Percentiles rank a stretch among this genome's conserved stretches.
These are phyloP conservation scores for Trametes punicea DNA, from an alignment of 768 basidiomycete genomes.

Conservation along the genomic window DNA sequence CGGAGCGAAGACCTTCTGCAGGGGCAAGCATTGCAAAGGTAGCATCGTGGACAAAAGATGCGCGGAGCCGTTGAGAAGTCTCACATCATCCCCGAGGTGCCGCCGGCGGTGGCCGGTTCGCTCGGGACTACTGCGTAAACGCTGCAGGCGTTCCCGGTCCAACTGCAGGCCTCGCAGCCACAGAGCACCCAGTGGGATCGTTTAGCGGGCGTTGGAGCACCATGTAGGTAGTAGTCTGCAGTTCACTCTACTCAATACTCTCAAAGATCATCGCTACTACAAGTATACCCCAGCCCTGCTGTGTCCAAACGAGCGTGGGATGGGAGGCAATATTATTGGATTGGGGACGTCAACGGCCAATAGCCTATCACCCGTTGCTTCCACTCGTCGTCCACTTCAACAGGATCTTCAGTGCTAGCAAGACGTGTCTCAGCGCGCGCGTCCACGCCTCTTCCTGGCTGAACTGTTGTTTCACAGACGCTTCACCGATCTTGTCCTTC, in stretches of 20 bases:
- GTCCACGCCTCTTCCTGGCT: constrained; percentile 97
- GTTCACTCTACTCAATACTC: too few relatives aligned
- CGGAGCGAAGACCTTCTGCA: background rate
- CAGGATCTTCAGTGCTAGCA: constrained; percentile 84
- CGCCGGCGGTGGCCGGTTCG: constrained; percentile 3
- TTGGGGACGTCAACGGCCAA: too few relatives aligned
- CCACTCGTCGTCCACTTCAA: constrained; percentile 86
- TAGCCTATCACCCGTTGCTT: constrained; percentile 59
- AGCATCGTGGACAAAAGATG: background rate
- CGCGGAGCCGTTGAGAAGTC: constrained; percentile 1
- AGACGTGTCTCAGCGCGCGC: constrained; percentile 84
- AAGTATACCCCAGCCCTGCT: too few relatives aligned
- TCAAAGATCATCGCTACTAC: too few relatives aligned
- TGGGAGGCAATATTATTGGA: too few relatives aligned
- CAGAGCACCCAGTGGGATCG: background rate
- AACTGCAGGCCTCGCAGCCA: background rate
- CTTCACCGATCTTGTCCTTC: constrained; percentile 95
- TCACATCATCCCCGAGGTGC: background rate
- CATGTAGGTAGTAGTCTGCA: too few relatives aligned
- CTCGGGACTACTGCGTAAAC: constrained; percentile 10
- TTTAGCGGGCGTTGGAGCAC: too few relatives aligned
- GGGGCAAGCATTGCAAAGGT: background rate
- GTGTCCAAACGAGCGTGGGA: too few relatives aligned
- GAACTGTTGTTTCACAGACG: constrained; percentile 91
- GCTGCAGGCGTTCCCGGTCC: constrained; percentile 5